Evolutionary conservation across 768 basidiomycete species (phyloP).

Genomic region (Tubosaeta sp.): DNA sequence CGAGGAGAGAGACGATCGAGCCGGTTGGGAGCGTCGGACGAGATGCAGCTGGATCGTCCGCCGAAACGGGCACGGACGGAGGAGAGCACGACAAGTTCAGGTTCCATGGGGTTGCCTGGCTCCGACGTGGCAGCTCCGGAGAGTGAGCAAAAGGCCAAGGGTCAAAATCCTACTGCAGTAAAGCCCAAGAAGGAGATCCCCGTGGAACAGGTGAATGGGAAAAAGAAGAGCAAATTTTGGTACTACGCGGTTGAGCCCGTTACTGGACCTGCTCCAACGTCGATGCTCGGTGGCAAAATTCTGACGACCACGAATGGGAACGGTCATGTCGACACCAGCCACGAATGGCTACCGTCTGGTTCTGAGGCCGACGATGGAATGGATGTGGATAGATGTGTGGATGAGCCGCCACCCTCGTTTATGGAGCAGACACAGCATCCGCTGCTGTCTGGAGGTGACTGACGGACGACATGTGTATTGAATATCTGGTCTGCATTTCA

Average conservation of each 20-base stretch:
- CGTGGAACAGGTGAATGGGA: conserved; percentile 72
- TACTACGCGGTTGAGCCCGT: conserved; percentile 81
- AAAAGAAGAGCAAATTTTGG: conserved; percentile 86
- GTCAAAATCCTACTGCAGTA: conserved; percentile 58
- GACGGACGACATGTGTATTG: conserved; percentile 1
- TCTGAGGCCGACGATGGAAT: conserved; percentile 10
- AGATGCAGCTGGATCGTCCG: conserved; percentile 48
- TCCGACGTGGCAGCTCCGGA: conserved; percentile 21
- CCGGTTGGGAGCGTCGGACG: conserved; percentile 55
- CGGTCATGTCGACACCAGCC: conserved; percentile 7
- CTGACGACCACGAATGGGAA: conserved; percentile 21
- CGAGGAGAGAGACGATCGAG: conserved; percentile 71
- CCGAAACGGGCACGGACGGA: conserved; percentile 75
- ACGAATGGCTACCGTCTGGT: conserved; percentile 7
- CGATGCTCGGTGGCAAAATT: conserved; percentile 10
- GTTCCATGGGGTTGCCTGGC: conserved; percentile 34
- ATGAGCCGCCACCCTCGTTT: conserved; percentile 15
- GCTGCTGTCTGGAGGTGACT: conserved; percentile 11
- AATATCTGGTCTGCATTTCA: conserved; percentile 15
- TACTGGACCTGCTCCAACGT: conserved; percentile 28
- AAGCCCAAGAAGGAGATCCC: conserved; percentile 70
- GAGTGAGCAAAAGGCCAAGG: conserved; percentile 45
- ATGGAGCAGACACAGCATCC: conserved; percentile 11
- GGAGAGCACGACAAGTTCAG: conserved; percentile 60
- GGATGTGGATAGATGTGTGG: conserved; percentile 21